phyloP scores from a whole-genome alignment of 2,329 filamentous ascomycete species.

The Microdochium paspali region DNA sequence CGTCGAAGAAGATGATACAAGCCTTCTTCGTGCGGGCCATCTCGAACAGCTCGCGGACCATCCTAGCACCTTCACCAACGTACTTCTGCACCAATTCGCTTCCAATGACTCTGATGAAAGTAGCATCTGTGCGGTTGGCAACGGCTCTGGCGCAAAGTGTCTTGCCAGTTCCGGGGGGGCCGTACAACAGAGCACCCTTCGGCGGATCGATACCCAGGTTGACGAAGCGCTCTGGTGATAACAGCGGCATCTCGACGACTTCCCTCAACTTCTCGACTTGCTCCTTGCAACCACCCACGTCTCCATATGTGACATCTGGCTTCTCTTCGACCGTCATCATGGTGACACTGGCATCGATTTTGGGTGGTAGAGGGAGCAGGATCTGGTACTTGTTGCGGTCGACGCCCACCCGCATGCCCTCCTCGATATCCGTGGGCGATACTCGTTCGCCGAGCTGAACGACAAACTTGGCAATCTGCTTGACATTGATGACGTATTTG shows the following conservation, averaged over 20 bases:
- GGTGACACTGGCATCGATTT: constrained; percentile 97
- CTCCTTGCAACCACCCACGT: constrained; percentile 98
- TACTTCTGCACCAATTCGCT: constrained; percentile 98
- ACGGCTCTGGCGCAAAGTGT: constrained; percentile 96
- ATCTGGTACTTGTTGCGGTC: constrained; percentile 99
- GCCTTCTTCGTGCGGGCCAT: constrained; percentile 99
- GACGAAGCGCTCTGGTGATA: constrained; percentile 95
- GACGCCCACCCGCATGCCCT: constrained; percentile 97
- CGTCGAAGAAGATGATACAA: constrained; percentile 99
- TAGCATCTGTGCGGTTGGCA: constrained; percentile 95
- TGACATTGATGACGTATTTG: constrained; percentile 99
- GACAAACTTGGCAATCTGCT: constrained; percentile 99
- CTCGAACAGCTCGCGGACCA: constrained; percentile 98
- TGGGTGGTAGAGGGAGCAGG: constrained; percentile 86
- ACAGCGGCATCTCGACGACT: constrained; percentile 95
- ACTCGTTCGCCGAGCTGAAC: constrained; percentile 96
- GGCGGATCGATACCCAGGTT: constrained; percentile 98
- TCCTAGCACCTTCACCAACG: constrained; percentile 92
- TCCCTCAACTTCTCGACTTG: constrained; percentile 98
- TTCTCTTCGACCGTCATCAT: constrained; percentile 99
- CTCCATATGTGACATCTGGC: constrained; percentile 96
- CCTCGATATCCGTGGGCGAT: constrained; percentile 96
- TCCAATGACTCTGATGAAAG: constrained; percentile 97
- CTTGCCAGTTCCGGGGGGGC: constrained; percentile 96
- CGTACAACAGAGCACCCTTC: constrained; percentile 93